These are phyloP conservation scores for Salvia miltiorrhiza DNA, from an alignment of 257 asterid genomes.

Conservation along the genomic window DNA sequence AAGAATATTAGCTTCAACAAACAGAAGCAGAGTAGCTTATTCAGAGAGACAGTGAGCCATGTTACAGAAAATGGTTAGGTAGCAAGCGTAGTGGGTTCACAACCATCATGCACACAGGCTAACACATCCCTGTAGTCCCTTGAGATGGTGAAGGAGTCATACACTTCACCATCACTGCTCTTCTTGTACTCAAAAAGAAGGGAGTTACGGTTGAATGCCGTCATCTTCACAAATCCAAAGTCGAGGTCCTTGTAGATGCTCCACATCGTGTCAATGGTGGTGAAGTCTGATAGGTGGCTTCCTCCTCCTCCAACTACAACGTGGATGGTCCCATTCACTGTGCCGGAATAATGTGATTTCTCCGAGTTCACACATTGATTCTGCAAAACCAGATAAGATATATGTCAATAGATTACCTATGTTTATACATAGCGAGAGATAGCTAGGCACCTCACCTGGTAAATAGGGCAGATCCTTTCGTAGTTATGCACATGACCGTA, in stretches of 20 bases:
- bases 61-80: background rate
- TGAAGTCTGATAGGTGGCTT: slow-evolving; percentile 27
- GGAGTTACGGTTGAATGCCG: slow-evolving; percentile 48
- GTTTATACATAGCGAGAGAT: no score
- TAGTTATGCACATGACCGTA: slow-evolving; percentile 58
- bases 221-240: slow-evolving; percentile 47
- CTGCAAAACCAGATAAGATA: slow-evolving; percentile 19
- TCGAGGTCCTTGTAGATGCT: slow-evolving; percentile 54
- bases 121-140: slow-evolving; percentile 62
- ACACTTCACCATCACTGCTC: slow-evolving; percentile 57
- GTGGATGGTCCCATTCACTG: slow-evolving; percentile 61
- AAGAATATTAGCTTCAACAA: no score
- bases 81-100: slow-evolving; percentile 46
- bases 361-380: slow-evolving; percentile 50
- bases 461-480: slow-evolving; percentile 55
- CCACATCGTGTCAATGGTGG: slow-evolving; percentile 36
- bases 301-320: slow-evolving; percentile 59
- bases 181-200: slow-evolving; percentile 57
- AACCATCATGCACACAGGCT: slow-evolving; percentile 64
- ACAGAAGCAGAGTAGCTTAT: no score
- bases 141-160: slow-evolving; percentile 59
- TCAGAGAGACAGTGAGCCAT: no score
- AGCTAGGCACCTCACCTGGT: slow-evolving; percentile 8
- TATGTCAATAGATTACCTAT: no score
- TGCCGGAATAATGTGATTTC: slow-evolving; percentile 47